These are phyloP conservation scores for Carex sylvatica DNA, from an alignment of 202 grass and related monocot genomes.

Conservation along the genomic window DNA sequence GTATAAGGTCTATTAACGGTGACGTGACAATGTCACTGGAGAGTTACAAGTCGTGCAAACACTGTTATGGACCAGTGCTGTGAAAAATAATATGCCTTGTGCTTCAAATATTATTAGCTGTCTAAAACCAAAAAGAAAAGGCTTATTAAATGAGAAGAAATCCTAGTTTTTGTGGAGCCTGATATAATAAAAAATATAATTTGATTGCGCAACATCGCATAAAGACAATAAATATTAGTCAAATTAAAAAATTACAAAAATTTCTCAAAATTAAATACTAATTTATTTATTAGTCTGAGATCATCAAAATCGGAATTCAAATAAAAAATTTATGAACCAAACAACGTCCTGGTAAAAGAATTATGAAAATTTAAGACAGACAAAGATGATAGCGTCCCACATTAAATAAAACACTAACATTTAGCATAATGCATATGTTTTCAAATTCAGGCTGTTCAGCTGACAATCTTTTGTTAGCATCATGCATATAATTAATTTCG, in stretches of 20 bases:
- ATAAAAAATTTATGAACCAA: not conserved
- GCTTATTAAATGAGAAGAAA: not conserved
- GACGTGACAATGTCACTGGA: not conserved
- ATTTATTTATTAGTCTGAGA: not conserved
- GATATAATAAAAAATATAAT: not conserved
- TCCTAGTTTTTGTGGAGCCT: not conserved
- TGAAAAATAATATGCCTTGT: not conserved
- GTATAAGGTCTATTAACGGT: not conserved
- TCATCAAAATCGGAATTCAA: not conserved
- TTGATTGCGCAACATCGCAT: not conserved
- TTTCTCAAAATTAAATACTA: not conserved
- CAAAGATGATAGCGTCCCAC: not conserved
- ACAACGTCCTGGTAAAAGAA: not conserved
- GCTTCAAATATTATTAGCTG: not conserved
- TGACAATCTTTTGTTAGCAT: too few relatives aligned
- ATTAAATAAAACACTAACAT: not conserved
- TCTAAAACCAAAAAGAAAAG: not conserved
- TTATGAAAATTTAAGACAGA: not conserved
- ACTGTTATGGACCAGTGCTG: not conserved
- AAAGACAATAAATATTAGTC: too few relatives aligned
- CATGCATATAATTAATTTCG: too few relatives aligned
- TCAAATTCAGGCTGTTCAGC: too few relatives aligned
- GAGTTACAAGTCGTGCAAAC: not conserved
- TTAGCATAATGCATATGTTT: too few relatives aligned
- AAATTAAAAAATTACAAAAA: too few relatives aligned